Base-by-base conservation (phyloP, 345 rosid species). In the Salix exigua region DNA sequence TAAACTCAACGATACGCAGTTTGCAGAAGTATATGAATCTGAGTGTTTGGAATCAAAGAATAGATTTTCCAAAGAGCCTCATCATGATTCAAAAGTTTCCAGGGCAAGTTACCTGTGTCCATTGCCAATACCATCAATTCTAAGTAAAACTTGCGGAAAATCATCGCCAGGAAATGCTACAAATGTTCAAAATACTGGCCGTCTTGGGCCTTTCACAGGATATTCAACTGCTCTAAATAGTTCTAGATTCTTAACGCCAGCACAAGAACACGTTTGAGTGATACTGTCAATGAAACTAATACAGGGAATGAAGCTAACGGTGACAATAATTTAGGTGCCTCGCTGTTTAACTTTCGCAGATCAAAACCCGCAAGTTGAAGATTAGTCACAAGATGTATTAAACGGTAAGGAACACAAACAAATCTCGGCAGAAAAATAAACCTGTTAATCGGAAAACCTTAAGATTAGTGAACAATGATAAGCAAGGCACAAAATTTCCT, bases 161-260 rank as follows among this genome's bases (percentile, higher is more conserved):
- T 71, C 85, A 26, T 65, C 78, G 0, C 74, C 28, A 3, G 88
- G 82, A 37, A 44, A 82, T 14, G 76, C 88, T 37, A 65, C 69
- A 30, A 31, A 46, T 68, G 42, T 55, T 26, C 75, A 83, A 53
- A 82, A 76, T 9, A 69, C 84, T 0, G 89, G 88, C 16, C 93
- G 91, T 70, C 91, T 91, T 7, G 96, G 93, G 37, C 96, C 96
- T 0, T 91, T 91, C 80, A 91, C 89, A 0, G 96, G 96, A 25
- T 91, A 89, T 65, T 89, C 96, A 19, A 84, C 89, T 8, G 86
- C 88, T 70, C 80, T 91, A 21, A 88, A 87, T 78, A 82, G 86
- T 65, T 91, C 93, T 3, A 86, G 81, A 48, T 89, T 89, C 80
- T 80, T 89, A 78, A 87, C 77, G 77, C 89, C 91, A 3, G 88